Evolutionary conservation across 495 filamentous ascomycete genomes (phyloP).

Genomic region (Lophiostoma macrostomum): DNA sequence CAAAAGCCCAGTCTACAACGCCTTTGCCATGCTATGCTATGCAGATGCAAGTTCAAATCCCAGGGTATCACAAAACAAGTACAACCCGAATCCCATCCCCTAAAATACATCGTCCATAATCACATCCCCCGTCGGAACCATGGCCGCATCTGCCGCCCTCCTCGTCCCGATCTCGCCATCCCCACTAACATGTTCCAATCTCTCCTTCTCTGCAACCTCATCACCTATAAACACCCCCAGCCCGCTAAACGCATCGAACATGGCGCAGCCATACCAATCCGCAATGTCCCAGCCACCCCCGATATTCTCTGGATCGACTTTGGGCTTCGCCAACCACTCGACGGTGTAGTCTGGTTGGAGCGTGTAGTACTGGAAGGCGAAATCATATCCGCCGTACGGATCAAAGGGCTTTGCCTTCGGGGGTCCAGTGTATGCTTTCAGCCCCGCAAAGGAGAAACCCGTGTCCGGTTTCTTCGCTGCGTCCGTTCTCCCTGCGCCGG

Average conservation of each 20-base stretch:
- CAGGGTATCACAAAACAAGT: conserved; percentile 27
- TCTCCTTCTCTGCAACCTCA: conserved; percentile 57
- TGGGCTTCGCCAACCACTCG: conserved; percentile 60
- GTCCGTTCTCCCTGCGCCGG: too few relatives aligned
- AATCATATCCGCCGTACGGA: conserved; percentile 74
- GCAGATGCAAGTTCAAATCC: conserved; percentile 3
- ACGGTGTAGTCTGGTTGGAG: conserved; percentile 64
- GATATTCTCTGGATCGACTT: conserved; percentile 56
- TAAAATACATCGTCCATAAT: conserved; percentile 34
- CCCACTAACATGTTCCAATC: not conserved
- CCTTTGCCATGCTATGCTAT: conserved; percentile 1
- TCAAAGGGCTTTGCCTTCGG: conserved; percentile 78
- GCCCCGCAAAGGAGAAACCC: conserved; percentile 64
- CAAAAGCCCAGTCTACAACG: too few relatives aligned
- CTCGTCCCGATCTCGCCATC: conserved; percentile 4
- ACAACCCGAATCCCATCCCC: too few relatives aligned
- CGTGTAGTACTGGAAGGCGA: conserved; percentile 65
- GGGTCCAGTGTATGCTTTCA: conserved; percentile 62
- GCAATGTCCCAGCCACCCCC: conserved; percentile 79
- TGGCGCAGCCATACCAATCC: conserved; percentile 74
- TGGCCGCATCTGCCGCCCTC: conserved; percentile 8
- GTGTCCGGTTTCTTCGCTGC: too few relatives aligned
- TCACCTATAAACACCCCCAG: conserved; percentile 80
- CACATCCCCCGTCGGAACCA: conserved; percentile 15
- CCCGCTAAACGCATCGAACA: conserved; percentile 88